Evolutionary conservation across 768 basidiomycete species (phyloP).

Genomic region (Cyclocybe cylindracea): DNA sequence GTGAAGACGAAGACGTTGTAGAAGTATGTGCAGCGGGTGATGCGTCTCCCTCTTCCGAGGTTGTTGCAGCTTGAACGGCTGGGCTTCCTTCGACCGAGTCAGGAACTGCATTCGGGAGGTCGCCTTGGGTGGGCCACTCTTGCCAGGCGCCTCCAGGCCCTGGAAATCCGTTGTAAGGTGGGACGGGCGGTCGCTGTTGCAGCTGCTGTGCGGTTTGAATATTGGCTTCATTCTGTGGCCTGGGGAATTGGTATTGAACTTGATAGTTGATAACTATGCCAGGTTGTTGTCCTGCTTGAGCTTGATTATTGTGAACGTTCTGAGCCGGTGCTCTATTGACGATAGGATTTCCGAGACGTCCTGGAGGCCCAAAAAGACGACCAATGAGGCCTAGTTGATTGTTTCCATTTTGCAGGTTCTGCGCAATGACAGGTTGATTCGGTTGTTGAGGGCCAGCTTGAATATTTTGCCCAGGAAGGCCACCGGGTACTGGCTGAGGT

Average conservation of each 20-base stretch:
- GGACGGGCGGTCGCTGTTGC: slow-evolving; percentile 40
- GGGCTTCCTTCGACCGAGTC: background rate
- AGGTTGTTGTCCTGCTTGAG: slow-evolving; percentile 34
- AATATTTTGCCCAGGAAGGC: slow-evolving; percentile 25
- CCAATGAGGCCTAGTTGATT: slow-evolving; percentile 56
- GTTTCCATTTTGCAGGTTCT: slow-evolving; percentile 40
- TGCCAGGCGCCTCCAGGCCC: slow-evolving; percentile 70
- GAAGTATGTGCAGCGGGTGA: background rate
- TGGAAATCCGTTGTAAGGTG: slow-evolving; percentile 61
- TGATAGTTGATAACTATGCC: slow-evolving; percentile 65
- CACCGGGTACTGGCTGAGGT: slow-evolving; percentile 29
- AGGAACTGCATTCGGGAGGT: slow-evolving; percentile 3
- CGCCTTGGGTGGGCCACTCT: slow-evolving; percentile 52
- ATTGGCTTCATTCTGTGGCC: slow-evolving; percentile 26
- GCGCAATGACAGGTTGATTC: slow-evolving; percentile 29
- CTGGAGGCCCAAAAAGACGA: slow-evolving; percentile 56
- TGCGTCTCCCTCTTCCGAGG: background rate
- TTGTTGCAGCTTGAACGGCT: slow-evolving; percentile 1
- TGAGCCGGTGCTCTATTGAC: slow-evolving; percentile 16
- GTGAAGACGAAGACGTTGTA: slow-evolving; percentile 5
- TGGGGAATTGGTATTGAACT: slow-evolving; percentile 55
- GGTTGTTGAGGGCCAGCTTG: slow-evolving; percentile 30
- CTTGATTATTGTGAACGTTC: slow-evolving; percentile 23
- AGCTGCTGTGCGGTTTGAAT: slow-evolving; percentile 17
- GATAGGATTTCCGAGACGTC: slow-evolving; percentile 36